phyloP scores from a whole-genome alignment of 2,329 filamentous ascomycete species.

The Verticillium nonalfalfae region DNA sequence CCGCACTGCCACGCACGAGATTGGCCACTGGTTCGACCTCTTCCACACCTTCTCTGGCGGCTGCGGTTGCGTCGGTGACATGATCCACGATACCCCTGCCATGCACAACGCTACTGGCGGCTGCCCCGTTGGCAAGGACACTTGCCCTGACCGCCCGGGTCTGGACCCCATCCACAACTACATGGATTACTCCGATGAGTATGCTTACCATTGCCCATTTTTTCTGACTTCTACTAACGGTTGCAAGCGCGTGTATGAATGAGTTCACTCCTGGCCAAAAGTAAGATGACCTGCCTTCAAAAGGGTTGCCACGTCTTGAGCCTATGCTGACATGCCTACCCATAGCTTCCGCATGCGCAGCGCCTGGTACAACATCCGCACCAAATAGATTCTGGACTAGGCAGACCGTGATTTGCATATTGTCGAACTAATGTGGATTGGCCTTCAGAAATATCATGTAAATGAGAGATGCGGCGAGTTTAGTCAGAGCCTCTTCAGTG shows the following conservation, averaged over 20 bases:
- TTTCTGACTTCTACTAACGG: slow-evolving; percentile 19
- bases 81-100: slow-evolving; percentile 32
- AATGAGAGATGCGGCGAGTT: neutral
- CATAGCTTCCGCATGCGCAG: slow-evolving; percentile 27
- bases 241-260: slow-evolving; percentile 30
- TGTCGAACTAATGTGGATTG: neutral
- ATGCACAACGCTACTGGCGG: slow-evolving; percentile 23
- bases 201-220: slow-evolving; percentile 16
- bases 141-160: slow-evolving; percentile 22
- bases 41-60: slow-evolving; percentile 40
- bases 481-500: neutral
- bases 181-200: slow-evolving; percentile 37
- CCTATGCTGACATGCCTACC: neutral
- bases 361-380: slow-evolving; percentile 29
- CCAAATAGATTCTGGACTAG: neutral
- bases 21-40: slow-evolving; percentile 43
- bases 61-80: slow-evolving; percentile 27
- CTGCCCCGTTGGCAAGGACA: slow-evolving; percentile 29
- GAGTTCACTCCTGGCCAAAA: slow-evolving; percentile 37
- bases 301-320: neutral
- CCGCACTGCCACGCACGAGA: slow-evolving; percentile 30
- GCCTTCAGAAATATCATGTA: neutral
- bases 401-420: neutral
- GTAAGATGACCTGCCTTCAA: neutral
- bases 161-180: slow-evolving; percentile 30